Evolutionary conservation across 495 filamentous ascomycete species (phyloP).

Genomic region (Penicillium salamii): DNA sequence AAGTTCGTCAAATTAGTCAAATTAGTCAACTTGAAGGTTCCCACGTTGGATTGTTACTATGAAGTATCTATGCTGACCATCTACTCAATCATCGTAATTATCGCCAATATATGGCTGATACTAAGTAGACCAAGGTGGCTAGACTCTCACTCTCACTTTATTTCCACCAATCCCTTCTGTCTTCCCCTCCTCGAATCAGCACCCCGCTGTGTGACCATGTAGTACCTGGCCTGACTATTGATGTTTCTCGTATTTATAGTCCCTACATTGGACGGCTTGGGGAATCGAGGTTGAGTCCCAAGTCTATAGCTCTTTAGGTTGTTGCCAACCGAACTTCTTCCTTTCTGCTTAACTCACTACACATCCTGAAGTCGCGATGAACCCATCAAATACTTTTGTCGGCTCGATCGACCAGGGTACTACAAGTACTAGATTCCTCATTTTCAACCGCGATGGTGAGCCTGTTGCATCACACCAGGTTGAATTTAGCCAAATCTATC

Average conservation of each 20-base stretch:
- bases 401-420: slow-evolving; percentile 90
- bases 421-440: slow-evolving; percentile 86
- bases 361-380: slow-evolving; percentile 23
- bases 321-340: not conserved
- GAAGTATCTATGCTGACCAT: too few species aligned
- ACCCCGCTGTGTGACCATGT: not conserved
- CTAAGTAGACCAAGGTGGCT: not conserved
- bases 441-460: slow-evolving; percentile 78
- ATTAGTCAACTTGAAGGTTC: too few species aligned
- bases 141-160: slow-evolving; percentile 7
- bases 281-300: not conserved
- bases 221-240: not conserved
- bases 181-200: not conserved
- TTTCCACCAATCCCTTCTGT: slow-evolving; percentile 23
- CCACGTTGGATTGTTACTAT: too few species aligned
- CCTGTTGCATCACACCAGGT: slow-evolving; percentile 87
- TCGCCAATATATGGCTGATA: not conserved
- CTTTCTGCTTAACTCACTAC: not conserved
- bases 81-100: too few species aligned
- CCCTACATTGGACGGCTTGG: not conserved
- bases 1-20: too few species aligned
- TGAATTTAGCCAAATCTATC: slow-evolving; percentile 87
- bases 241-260: not conserved
- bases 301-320: not conserved
- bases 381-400: slow-evolving; percentile 45